These are phyloP conservation scores for Phyllachora maydis DNA, from an alignment of 2,329 filamentous ascomycete species.

Conservation along the genomic window DNA sequence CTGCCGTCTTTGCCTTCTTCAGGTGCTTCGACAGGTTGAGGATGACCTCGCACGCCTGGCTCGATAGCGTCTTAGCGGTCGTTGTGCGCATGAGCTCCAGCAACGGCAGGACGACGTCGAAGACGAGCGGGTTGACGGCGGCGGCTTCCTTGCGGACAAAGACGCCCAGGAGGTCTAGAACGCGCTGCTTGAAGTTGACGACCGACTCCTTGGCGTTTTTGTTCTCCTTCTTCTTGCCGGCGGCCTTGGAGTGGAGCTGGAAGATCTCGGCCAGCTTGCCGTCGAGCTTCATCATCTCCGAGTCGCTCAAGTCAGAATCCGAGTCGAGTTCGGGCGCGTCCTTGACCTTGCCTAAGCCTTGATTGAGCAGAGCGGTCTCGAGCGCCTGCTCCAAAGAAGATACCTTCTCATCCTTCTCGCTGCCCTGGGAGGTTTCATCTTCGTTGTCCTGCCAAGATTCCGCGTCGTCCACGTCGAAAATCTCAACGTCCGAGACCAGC, in stretches of 20 bases:
- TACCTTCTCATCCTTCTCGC: constrained; percentile 19
- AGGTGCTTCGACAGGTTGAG: constrained; percentile 48
- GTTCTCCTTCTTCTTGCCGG: constrained; percentile 56
- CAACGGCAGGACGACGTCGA: constrained; percentile 55
- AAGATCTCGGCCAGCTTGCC: constrained; percentile 71
- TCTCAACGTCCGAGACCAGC: constrained; percentile 21
- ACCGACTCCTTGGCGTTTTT: constrained; percentile 78
- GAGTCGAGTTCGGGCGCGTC: constrained; percentile 40
- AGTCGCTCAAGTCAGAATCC: constrained; percentile 84
- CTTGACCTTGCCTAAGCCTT: constrained; percentile 32
- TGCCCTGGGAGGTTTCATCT: constrained; percentile 21
- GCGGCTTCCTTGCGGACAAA: constrained; percentile 64
- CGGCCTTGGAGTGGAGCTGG: constrained; percentile 49
- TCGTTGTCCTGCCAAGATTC: constrained; percentile 18
- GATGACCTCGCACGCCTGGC: constrained; percentile 54
- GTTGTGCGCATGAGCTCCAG: constrained; percentile 61
- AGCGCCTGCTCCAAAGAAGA: constrained; percentile 20
- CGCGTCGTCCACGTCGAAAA: constrained; percentile 24
- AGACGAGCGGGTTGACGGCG: constrained; percentile 37
- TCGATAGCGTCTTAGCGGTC: constrained; percentile 51
- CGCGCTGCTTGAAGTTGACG: constrained; percentile 84
- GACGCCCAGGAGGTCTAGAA: constrained; percentile 71
- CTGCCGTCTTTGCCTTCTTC: constrained; percentile 31
- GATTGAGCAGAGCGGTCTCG: constrained; percentile 51
- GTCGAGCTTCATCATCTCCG: constrained; percentile 84